Evolutionary conservation across 441 rosid genomes (phyloP).

Genomic region (Gossypium schwendimanii): DNA sequence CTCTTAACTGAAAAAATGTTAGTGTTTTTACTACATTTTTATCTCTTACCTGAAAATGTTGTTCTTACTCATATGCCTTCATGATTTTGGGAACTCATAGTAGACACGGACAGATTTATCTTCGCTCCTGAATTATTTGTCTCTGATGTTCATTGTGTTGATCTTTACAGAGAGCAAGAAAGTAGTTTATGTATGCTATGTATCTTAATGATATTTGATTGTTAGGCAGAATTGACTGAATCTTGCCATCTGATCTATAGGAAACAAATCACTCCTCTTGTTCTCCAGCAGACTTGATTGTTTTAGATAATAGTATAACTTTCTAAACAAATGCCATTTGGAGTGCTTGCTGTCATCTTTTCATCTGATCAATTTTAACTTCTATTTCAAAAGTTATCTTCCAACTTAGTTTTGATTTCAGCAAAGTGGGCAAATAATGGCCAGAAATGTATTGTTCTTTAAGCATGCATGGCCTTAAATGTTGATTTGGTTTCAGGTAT

Average conservation of each 20-base stretch:
- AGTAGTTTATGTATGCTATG: background rate
- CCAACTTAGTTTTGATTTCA: background rate
- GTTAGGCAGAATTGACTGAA: background rate
- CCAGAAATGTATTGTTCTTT: background rate
- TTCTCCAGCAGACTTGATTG: background rate
- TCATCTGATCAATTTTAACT: background rate
- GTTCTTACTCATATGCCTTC: background rate
- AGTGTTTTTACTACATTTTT: background rate
- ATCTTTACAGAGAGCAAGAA: background rate
- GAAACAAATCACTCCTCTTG: background rate
- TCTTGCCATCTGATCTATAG: background rate
- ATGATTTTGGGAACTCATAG: background rate
- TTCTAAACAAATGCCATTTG: background rate
- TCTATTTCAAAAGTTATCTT: background rate
- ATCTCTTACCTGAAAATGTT: background rate
- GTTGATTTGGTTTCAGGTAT: constrained; percentile 53
- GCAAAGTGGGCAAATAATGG: background rate
- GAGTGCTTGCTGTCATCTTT: background rate
- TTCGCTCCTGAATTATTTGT: background rate
- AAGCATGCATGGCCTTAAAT: background rate
- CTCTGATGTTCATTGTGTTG: background rate
- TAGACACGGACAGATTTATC: background rate
- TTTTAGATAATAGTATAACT: background rate
- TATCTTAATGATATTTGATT: background rate
- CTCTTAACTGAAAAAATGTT: background rate